These are phyloP conservation scores for Diaporthe ilicicola DNA, from an alignment of 2,329 filamentous ascomycete species.

Conservation along the genomic window DNA sequence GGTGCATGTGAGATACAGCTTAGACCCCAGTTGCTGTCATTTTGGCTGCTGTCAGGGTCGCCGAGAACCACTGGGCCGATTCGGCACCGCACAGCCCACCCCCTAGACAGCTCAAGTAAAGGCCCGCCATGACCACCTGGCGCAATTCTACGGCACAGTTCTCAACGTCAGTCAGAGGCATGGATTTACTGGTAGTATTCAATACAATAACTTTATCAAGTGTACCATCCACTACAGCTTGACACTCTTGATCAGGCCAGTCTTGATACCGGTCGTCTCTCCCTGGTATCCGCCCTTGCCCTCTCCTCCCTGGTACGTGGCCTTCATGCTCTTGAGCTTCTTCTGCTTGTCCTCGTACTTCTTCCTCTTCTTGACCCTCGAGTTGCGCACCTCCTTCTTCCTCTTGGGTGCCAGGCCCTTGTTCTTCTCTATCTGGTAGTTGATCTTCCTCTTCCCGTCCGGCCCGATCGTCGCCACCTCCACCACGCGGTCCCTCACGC, in stretches of 20 bases:
- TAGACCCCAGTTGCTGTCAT: conserved; percentile 24
- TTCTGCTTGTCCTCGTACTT: conserved; percentile 97
- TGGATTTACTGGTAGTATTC: background rate
- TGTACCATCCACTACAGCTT: conserved; percentile 71
- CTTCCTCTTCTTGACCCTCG: conserved; percentile 97
- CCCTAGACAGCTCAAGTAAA: background rate
- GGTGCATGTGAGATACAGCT: background rate
- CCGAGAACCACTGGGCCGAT: conserved; percentile 9
- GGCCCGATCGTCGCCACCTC: conserved; percentile 75
- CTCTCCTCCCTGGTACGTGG: conserved; percentile 86
- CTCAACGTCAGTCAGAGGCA: background rate
- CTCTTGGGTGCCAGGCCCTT: conserved; percentile 90
- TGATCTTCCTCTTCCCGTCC: conserved; percentile 92
- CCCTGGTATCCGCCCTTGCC: conserved; percentile 87
- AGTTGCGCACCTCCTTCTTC: conserved; percentile 95
- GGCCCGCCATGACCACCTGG: background rate
- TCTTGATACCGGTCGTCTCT: conserved; percentile 95
- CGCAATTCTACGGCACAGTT: background rate
- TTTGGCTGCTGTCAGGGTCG: conserved; percentile 11
- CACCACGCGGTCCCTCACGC: conserved; percentile 69
- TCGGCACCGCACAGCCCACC: conserved; percentile 24
- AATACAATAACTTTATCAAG: background rate
- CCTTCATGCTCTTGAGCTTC: conserved; percentile 89
- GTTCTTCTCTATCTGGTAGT: conserved; percentile 95
- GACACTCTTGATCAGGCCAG: conserved; percentile 88